Evolutionary conservation across 345 rosid species (phyloP), one percentile per base, ranked within the genome.

Genomic region (Limnanthes douglasii): DNA sequence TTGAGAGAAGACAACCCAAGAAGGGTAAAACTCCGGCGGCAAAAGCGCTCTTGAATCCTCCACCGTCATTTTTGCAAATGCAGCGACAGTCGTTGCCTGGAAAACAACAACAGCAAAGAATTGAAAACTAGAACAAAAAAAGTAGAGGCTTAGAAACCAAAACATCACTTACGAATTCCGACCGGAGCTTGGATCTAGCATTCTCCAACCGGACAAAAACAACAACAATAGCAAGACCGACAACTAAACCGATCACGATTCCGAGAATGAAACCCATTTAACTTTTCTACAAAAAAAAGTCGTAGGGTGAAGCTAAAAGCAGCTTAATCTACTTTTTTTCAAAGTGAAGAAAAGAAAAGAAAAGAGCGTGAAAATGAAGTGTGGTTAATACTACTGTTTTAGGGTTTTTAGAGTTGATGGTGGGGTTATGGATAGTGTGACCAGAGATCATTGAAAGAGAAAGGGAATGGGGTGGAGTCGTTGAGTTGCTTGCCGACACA

Each of bases 1-100:
- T 65, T 75, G 80, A 12, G 96, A 72, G 74, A 92, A 92, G 56
- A 78, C 93, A 37, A 92, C 86, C 99, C 99, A 92, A 11, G 96
- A 59, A 51, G 99, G 99, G 46, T 92, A 92, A 21, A 48, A 60
- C 20, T 92, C 73, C 30, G 71, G 35, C 25, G 96, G 78, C 62
- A 92, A 66, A 50, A 92, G 69, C 73, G 80, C 81, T 52, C 83
- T 69, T 1, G 99, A 77, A 73, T 92, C 99, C 21, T 65, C 78
- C 46, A 85, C 88, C 2, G 88, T 80, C 96, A 92, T 75, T 53
- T 93, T 68, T 13, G 99, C 92, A 47, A 92, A 92, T 46, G 99
- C 82, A 21, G 99, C 99, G 29, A 92, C 51, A 22, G 83, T 78
- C 7, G 60, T 51, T 11, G 96, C 99, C 99, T 92, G 57, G 5